Conservation (phyloP, 208 protist genomes). For the Leptomonas pyrrhocoris region DNA sequence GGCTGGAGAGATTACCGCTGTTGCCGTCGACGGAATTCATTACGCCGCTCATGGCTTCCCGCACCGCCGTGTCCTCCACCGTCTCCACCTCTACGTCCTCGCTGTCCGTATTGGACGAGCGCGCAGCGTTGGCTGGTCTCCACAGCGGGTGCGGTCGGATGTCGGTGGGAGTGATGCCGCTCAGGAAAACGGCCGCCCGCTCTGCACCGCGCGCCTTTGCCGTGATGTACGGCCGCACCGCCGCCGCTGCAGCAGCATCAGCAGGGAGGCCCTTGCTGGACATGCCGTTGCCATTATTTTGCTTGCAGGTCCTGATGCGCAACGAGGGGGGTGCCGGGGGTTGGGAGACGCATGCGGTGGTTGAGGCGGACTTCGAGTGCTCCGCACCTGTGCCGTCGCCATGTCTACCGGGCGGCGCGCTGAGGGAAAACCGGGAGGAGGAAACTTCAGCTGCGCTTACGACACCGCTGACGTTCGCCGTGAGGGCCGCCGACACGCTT, state of each 20-base stretch:
- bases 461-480: not conserved
- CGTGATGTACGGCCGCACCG: not conserved
- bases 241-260: not conserved
- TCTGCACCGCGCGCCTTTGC: constrained; percentile 16
- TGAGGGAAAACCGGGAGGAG: not conserved
- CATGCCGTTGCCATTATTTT: not conserved
- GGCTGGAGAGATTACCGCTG: not conserved
- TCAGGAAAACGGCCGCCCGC: constrained; percentile 22
- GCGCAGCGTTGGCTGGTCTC: not conserved
- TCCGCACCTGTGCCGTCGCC: not conserved
- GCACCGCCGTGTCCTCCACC: constrained; percentile 5
- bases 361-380: too few relatives aligned
- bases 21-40: not conserved
- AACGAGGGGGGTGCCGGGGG: not conserved
- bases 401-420: not conserved
- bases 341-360: not conserved
- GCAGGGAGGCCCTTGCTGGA: too few relatives aligned
- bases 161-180: constrained; percentile 30
- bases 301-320: not conserved
- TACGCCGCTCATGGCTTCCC: not conserved
- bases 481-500: not conserved
- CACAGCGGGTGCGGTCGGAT: constrained; percentile 25
- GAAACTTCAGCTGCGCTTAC: not conserved
- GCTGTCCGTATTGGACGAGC: not conserved
- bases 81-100: constrained; percentile 4